Evolutionary conservation across 108 stramenopile genomes (phyloP).

Genomic region (Fragilaria crotonensis): DNA sequence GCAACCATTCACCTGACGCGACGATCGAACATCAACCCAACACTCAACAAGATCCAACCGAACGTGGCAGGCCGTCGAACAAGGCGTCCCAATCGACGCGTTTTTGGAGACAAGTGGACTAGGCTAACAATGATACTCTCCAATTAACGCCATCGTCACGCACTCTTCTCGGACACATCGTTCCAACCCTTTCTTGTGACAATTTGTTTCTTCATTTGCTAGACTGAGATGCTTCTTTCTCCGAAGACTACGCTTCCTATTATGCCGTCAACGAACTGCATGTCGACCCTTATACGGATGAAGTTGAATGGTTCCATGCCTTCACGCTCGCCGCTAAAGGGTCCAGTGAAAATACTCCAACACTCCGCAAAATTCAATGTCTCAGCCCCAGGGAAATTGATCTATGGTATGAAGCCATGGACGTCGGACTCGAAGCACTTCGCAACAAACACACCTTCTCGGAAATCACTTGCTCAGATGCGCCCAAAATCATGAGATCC

Average conservation of each 20-base stretch:
- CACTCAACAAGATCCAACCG: background rate
- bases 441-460: background rate
- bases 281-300: background rate
- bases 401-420: background rate
- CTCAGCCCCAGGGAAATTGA: background rate
- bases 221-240: no score
- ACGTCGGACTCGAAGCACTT: background rate
- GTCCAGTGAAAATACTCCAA: background rate
- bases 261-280: background rate
- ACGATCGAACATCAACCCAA: background rate
- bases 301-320: background rate
- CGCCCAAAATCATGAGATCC: constrained; percentile 13
- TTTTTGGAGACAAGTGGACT: no score
- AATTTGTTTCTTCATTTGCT: background rate
- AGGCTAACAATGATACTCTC: no score
- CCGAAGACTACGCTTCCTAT: background rate
- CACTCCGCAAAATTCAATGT: background rate
- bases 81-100: no score
- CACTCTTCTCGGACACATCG: background rate
- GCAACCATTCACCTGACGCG: no score
- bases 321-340: background rate
- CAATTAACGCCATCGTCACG: no score
- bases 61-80: no score
- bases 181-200: background rate
- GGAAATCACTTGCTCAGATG: background rate